Evolutionary conservation across 1,284 basidiomycete species (phyloP).

Genomic region (Rhodotorula sp.): DNA sequence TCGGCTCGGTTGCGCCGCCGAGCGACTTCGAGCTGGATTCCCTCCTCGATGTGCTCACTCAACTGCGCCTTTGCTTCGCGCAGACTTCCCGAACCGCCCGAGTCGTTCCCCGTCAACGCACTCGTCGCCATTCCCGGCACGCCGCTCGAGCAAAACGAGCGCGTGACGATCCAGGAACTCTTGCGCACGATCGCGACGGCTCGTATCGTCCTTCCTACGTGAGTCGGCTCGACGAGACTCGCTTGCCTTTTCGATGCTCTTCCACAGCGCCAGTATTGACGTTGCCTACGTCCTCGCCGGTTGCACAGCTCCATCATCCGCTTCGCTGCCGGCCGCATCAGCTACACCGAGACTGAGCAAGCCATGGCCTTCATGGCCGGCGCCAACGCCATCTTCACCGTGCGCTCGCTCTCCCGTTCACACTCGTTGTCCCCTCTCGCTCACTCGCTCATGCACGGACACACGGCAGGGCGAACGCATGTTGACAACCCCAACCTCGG

Average conservation of each 20-base stretch:
- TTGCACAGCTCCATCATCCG: constrained; percentile 78
- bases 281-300: no score
- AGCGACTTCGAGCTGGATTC: neutral
- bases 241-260: neutral
- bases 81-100: constrained; percentile 91
- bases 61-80: neutral
- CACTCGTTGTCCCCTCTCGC: no score
- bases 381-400: constrained; percentile 96
- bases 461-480: constrained; percentile 77
- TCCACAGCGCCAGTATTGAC: neutral
- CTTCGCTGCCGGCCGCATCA: constrained; percentile 89
- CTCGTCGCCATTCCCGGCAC: constrained; percentile 65
- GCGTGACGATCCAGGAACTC: constrained; percentile 75
- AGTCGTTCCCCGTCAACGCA: constrained; percentile 98
- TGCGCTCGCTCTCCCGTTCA: constrained; percentile 52
- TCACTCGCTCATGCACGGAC: neutral
- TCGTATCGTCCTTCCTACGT: constrained; percentile 78
- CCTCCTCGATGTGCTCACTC: neutral
- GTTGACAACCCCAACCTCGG: constrained; percentile 79
- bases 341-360: constrained; percentile 85
- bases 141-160: constrained; percentile 60
- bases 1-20: neutral
- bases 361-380: constrained; percentile 98
- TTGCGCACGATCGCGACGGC: constrained; percentile 94
- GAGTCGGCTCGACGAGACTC: neutral